Evolutionary conservation across 139 green algal species (phyloP).

Genomic region (Desmodesmus armatus): DNA sequence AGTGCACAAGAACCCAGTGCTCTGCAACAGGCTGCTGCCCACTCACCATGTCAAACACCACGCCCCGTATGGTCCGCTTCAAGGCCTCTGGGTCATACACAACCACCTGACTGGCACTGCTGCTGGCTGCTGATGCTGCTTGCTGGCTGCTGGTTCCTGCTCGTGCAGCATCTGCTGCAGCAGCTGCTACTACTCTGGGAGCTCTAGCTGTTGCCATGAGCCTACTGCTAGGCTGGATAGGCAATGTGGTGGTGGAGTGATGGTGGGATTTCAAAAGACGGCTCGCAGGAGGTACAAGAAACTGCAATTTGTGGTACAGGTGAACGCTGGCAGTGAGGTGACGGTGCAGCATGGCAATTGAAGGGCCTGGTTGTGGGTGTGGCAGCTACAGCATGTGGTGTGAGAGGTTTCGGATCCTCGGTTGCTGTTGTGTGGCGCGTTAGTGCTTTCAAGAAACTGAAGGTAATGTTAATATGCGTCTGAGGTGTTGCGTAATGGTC

Average conservation of each 20-base stretch:
- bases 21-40: neutral
- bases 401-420: too few species aligned
- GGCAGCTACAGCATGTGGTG: too few species aligned
- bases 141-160: neutral
- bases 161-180: neutral
- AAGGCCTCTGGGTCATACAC: neutral
- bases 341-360: neutral
- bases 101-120: neutral
- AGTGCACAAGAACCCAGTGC: too few species aligned
- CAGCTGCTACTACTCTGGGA: neutral
- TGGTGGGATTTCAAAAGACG: too few species aligned
- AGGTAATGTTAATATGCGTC: too few species aligned
- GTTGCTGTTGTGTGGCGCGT: too few species aligned
- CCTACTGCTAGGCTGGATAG: neutral
- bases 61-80: constrained; percentile 16
- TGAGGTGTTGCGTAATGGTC: too few species aligned
- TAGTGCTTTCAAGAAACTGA: too few species aligned
- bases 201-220: too few species aligned
- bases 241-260: too few species aligned
- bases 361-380: too few species aligned
- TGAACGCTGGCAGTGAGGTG: neutral
- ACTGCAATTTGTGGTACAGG: neutral
- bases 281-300: too few species aligned
- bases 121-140: constrained; percentile 19
- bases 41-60: constrained; percentile 51